Percentiles rank a stretch among this genome's conserved stretches.
phyloP scores from a whole-genome alignment of 164 flowering plant genomes.

The Chimonanthus praecox region DNA sequence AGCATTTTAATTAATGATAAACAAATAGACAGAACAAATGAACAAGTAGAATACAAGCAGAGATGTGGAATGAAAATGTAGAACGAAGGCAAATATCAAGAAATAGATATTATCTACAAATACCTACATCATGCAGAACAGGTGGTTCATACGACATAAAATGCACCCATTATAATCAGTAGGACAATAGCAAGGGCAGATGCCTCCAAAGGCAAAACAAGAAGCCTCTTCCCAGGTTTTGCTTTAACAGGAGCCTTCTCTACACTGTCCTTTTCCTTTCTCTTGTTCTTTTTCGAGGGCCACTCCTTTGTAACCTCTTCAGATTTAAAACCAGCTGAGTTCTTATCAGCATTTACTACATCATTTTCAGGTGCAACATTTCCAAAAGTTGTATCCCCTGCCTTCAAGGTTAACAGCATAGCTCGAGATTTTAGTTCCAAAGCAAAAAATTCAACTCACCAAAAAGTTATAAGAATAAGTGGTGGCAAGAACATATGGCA shows the following conservation, averaged over 20 bases:
- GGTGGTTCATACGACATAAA: conserved; percentile 74
- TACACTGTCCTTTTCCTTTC: conserved; percentile 70
- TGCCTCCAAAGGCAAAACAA: conserved; percentile 76
- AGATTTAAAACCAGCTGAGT: conserved; percentile 30
- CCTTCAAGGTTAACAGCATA: conserved; percentile 40
- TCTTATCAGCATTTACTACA: conserved; percentile 31
- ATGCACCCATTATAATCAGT: conserved; percentile 78
- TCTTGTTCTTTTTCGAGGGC: conserved; percentile 62
- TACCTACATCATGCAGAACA: no score
- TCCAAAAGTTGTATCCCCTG: conserved; percentile 48
- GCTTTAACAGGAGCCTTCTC: conserved; percentile 54
- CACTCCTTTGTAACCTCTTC: conserved; percentile 63
- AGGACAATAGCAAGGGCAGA: conserved; percentile 68
- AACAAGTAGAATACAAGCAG: no score
- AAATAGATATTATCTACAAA: background rate
- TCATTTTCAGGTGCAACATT: conserved; percentile 34
- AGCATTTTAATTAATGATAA: no score
- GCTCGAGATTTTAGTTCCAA: conserved; percentile 15
- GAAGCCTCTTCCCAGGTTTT: conserved; percentile 52
- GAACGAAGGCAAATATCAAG: background rate
- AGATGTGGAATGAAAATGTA: no score
- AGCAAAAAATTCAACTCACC: conserved; percentile 4
- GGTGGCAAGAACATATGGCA: conserved; percentile 1
- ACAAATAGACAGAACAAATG: no score
- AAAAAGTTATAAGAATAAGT: conserved; percentile 1